Base-by-base conservation (phyloP, 768 basidiomycete genomes). In the Ramaria sp. region DNA sequence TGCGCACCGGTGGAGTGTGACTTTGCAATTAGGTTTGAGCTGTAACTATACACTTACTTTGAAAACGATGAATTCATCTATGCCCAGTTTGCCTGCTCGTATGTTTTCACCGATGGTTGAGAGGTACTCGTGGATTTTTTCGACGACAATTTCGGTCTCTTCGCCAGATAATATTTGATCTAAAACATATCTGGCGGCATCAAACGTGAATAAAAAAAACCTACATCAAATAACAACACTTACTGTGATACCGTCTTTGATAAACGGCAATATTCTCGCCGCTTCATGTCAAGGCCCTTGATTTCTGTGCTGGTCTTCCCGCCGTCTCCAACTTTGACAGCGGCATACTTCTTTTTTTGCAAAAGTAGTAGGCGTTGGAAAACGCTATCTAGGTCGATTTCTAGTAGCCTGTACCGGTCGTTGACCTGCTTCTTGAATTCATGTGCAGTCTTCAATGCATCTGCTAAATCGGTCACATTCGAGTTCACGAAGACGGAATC, bases 331-430 rank as follows among this genome's bases (percentile, higher is more conserved):
- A 97, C 83, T 72, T 96, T 97, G 68, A 97, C 76, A 0, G 96
- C 96, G 0, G 96, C 96, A 63, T 99, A 99, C 71, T 99, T 98
- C 77, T 99, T 99, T 79, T 99, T 99, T 66, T 98, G 95, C 54
- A 99, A 72, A 11, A 99, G 78, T 1, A 99, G 71, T 42, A 99
- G 76, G 0, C 96, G 82, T 65, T 95, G 83, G 74, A 99, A 99
- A 37, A 98, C 80, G 2, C 88, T 83, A 64, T 99, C 95, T 15
- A 97, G 77, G 66, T 99, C 96, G 59, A 99, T 99, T 68, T 99
- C 96, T 47, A 99, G 84, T 22, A 97, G 79, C 67, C 81, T 89
- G 73, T 97, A 98, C 19, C 88, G 82, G 58, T 98, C 91, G 65
- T 99, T 99, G 64, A 98, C 94, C 5, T 86, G 85, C 67, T 91